A percentile compares a stretch with the other conserved stretches of the same genome.
phyloP scores from a whole-genome alignment of 2,329 filamentous ascomycete species.

The Ilyonectria mors-panacis region DNA sequence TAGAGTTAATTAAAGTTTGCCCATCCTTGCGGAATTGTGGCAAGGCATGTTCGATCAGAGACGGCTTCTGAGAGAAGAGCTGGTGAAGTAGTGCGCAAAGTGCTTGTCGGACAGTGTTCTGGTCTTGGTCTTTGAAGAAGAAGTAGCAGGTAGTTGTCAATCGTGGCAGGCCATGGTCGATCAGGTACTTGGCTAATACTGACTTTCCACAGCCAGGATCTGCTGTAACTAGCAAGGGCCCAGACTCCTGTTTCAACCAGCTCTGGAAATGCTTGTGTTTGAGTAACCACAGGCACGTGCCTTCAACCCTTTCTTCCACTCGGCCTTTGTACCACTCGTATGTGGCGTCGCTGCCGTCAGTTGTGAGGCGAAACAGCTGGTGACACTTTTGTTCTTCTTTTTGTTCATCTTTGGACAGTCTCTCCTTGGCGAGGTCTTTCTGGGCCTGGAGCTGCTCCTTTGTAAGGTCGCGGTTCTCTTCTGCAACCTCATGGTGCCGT shows the following conservation, averaged over 20 bases:
- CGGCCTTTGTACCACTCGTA: slow-evolving; percentile 52
- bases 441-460: slow-evolving; percentile 10
- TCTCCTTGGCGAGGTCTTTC: slow-evolving; percentile 5
- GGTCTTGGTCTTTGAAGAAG: no score
- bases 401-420: no score
- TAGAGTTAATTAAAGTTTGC: slow-evolving; percentile 26
- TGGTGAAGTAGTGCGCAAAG: no score
- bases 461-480: neutral
- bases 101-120: no score
- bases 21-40: slow-evolving; percentile 40
- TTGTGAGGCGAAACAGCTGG: slow-evolving; percentile 29
- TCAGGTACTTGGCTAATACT: no score
- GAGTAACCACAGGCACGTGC: slow-evolving; percentile 3
- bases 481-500: no score
- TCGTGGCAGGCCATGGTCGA: no score
- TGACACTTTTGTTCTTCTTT: no score
- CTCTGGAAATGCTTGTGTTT: neutral
- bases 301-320: slow-evolving; percentile 19
- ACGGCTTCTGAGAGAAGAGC: no score
- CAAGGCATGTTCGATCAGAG: no score
- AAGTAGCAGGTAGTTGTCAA: no score
- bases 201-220: slow-evolving; percentile 59
- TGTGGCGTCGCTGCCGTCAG: neutral
- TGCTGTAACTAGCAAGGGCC: slow-evolving; percentile 53
- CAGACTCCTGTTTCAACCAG: slow-evolving; percentile 39